Evolutionary conservation across 352 stramenopile genomes (phyloP).

Genomic region (Pythium utonaiense): DNA sequence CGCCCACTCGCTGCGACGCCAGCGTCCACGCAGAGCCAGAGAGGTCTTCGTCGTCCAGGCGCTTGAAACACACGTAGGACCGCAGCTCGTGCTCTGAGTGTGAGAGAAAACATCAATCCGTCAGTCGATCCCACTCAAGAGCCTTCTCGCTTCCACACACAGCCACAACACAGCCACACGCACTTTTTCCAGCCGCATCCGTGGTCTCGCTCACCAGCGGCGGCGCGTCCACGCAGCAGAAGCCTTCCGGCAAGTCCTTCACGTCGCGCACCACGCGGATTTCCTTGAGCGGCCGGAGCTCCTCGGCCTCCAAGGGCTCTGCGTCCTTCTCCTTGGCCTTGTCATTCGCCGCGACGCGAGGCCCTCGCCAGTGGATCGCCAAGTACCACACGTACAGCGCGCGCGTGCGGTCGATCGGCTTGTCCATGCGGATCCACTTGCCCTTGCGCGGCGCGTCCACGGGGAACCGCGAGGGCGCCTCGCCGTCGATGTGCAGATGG

Average conservation of each 20-base stretch:
- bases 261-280: slow-evolving; percentile 69
- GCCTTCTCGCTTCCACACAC: neutral
- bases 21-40: slow-evolving; percentile 70
- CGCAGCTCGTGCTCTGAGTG: slow-evolving; percentile 37
- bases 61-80: slow-evolving; percentile 71
- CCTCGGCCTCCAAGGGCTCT: slow-evolving; percentile 3
- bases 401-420: slow-evolving; percentile 58
- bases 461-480: slow-evolving; percentile 13
- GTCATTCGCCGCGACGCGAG: neutral
- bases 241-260: slow-evolving; percentile 66
- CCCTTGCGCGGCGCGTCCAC: slow-evolving; percentile 8
- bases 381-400: slow-evolving; percentile 69
- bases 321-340: slow-evolving; percentile 7
- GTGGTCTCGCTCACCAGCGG: slow-evolving; percentile 38
- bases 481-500: slow-evolving; percentile 46
- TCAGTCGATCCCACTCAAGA: neutral
- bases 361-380: slow-evolving; percentile 13
- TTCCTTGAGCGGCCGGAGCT: slow-evolving; percentile 66
- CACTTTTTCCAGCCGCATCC: slow-evolving; percentile 34
- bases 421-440: slow-evolving; percentile 66
- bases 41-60: slow-evolving; percentile 62
- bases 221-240: slow-evolving; percentile 46
- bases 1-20: slow-evolving; percentile 52
- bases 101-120: slow-evolving; percentile 15
- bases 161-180: neutral